These are phyloP conservation scores for Helminthosporium solani DNA, from an alignment of 2,329 filamentous ascomycete species.

Conservation along the genomic window DNA sequence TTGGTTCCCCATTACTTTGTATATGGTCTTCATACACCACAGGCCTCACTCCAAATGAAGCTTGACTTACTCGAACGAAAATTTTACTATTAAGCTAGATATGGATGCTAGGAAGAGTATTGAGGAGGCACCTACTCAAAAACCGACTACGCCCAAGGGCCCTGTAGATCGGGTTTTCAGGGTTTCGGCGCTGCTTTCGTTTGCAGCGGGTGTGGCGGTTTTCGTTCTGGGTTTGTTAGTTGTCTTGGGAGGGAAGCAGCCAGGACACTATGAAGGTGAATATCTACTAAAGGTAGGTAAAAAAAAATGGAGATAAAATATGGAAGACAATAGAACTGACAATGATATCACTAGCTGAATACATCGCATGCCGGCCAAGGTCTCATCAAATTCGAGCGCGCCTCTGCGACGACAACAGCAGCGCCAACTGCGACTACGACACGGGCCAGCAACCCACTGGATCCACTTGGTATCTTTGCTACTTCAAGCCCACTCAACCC, in stretches of 20 bases:
- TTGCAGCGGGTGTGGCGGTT: constrained; percentile 12
- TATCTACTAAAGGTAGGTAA: constrained; percentile 24
- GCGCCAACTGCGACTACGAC: constrained; percentile 4
- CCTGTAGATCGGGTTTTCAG: constrained; percentile 22
- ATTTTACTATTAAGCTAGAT: constrained; percentile 20
- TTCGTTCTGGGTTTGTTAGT: constrained; percentile 22
- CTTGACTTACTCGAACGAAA: constrained; percentile 9
- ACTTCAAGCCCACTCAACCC: constrained; percentile 13
- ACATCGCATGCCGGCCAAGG: constrained; percentile 17
- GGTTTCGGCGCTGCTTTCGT: constrained; percentile 19
- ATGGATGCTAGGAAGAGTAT: constrained; percentile 19
- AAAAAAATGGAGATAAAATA: background rate
- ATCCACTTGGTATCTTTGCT: constrained; percentile 11
- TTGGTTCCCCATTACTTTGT: background rate
- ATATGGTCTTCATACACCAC: background rate
- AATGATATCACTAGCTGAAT: constrained; percentile 17
- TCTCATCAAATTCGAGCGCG: constrained; percentile 16
- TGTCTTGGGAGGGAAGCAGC: constrained; percentile 16
- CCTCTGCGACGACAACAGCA: constrained; percentile 7
- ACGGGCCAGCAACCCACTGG: constrained; percentile 4
- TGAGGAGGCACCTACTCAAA: constrained; percentile 21
- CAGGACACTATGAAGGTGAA: constrained; percentile 12
- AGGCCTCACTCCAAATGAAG: background rate
- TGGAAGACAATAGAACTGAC: constrained; percentile 1
- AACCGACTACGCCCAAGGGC: constrained; percentile 20